Evolutionary conservation across 495 filamentous ascomycete species (phyloP), one percentile per base, ranked within the genome.

Genomic region (Thermochaetoides thermophila): DNA sequence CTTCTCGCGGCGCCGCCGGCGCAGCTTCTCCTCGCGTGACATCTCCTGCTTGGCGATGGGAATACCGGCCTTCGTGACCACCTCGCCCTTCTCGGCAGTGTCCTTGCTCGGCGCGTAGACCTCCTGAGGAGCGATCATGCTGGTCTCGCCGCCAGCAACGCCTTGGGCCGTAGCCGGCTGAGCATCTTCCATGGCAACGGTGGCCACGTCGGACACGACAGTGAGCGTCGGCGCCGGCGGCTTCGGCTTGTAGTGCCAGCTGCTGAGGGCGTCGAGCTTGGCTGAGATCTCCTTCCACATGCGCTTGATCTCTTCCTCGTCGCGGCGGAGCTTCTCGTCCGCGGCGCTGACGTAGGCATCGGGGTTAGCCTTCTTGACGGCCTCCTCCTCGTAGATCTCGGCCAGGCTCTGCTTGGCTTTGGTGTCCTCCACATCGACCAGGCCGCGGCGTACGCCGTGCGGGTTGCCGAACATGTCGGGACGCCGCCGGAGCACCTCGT

Each of bases 211-310:
- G 7, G 79, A 68, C 12, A 95, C 77, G 31, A 95, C 78, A 12
- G 81, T 85, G 35, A 97, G 70, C 18, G 67, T 72, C 6, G 81
- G 74, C 31, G 76, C 78, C 1, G 76, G 66, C 9, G 81, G 74
- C 57, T 84, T 87, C 3, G 89, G 89, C 53, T 82, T 86, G 65
- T 92, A 96, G 53, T 94, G 81, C 84, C 84, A 93, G 49, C 78
- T 92, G 48, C 74, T 84, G 27, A 97, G 71, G 15, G 80, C 73
- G 54, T 97, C 91, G 30, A 97, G 68, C 43, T 80, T 81, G 15
- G 71, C 70, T 49, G 70, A 73, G 29, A 94, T 66, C 29, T 84
- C 78, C 44, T 72, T 77, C 83, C 91, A 97, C 53, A 93, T 61
- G 27, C 58, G 59, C 48, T 76, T 73, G 40, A 96, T 81, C 52